Evolutionary conservation across 495 filamentous ascomycete genomes (phyloP).

Genomic region (Choiromyces venosus): DNA sequence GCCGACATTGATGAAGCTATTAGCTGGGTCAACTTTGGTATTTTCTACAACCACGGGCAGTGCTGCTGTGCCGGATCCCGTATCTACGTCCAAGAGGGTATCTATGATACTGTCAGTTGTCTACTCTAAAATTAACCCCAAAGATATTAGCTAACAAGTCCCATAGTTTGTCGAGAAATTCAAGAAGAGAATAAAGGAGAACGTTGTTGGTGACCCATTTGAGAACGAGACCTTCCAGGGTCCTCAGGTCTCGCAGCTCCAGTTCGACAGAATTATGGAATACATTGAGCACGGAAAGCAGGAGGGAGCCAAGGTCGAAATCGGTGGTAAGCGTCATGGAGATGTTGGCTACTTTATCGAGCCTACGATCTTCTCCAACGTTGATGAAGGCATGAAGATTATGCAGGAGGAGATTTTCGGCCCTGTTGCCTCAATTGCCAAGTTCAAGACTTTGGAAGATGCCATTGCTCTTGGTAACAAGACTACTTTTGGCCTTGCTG

Average conservation of each 20-base stretch:
- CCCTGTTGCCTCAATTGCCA: slow-evolving; percentile 86
- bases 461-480: slow-evolving; percentile 75
- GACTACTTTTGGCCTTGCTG: slow-evolving; percentile 80
- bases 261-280: slow-evolving; percentile 96
- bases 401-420: slow-evolving; percentile 99
- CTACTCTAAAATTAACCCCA: not conserved
- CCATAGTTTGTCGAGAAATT: slow-evolving; percentile 72
- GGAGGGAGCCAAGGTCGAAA: slow-evolving; percentile 75
- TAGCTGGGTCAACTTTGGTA: slow-evolving; percentile 97
- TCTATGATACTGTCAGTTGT: slow-evolving; percentile 65
- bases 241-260: slow-evolving; percentile 88
- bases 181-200: slow-evolving; percentile 75
- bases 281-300: slow-evolving; percentile 91
- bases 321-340: slow-evolving; percentile 83
- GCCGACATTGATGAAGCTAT: slow-evolving; percentile 94
- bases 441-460: slow-evolving; percentile 86
- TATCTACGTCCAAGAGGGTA: slow-evolving; percentile 89
- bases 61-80: slow-evolving; percentile 96
- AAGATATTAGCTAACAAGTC: slow-evolving; percentile 5
- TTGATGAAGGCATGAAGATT: slow-evolving; percentile 90
- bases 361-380: slow-evolving; percentile 93
- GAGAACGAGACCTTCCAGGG: slow-evolving; percentile 85
- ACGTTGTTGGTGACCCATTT: slow-evolving; percentile 93
- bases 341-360: slow-evolving; percentile 94
- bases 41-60: slow-evolving; percentile 98